Base-by-base conservation (phyloP, 1,284 basidiomycete species). In the Athelia psychrophila region DNA sequence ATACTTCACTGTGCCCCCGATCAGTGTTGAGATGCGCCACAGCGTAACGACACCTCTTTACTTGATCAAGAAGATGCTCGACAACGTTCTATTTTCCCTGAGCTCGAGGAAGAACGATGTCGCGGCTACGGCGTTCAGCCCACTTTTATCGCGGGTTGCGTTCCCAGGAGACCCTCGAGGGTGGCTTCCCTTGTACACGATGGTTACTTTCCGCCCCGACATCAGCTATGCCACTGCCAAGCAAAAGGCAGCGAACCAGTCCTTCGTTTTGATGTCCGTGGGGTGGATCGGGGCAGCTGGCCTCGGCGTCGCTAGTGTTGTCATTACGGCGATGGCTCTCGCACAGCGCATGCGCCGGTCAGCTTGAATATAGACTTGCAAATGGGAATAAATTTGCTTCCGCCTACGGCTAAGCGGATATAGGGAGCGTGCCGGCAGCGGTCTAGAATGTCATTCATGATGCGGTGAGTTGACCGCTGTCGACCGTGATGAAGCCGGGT, bases 171-270 rank as follows among this genome's bases (percentile, higher is more conserved):
- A 75, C 50, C 83, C 86, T 35, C 68, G 69, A 53, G 91, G 90
- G 32, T 99, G 96, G 96, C 79, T 93, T 52, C 91, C 93, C 48
- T 77, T 97, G 50, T 99, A 99, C 70, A 91, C 91, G 30, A 96
- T 98, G 94, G 91, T 97, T 58, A 98, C 96, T 35, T 99, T 99
- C 75, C 82, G 94, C 36, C 92, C 93, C 44, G 95, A 98, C 68
- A 83, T 98, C 57, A 88, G 87, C 63, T 98, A 98, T 67, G 85
- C 86, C 54, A 81, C 79, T 35, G 91, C 83, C 42, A 78, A 79
- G 62, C 76, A 71, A 59, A 84, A 82, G 65, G 84, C 83, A 50
- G 72, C 68, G 57, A 72, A 75, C 60, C 93, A 95, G 69, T 70
- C 76, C 20, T 67, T 59, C 48, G 71, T 83, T 56, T 64, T 88